Conservation (phyloP, 352 stramenopile species). For the Globisporangium cystogenes region DNA sequence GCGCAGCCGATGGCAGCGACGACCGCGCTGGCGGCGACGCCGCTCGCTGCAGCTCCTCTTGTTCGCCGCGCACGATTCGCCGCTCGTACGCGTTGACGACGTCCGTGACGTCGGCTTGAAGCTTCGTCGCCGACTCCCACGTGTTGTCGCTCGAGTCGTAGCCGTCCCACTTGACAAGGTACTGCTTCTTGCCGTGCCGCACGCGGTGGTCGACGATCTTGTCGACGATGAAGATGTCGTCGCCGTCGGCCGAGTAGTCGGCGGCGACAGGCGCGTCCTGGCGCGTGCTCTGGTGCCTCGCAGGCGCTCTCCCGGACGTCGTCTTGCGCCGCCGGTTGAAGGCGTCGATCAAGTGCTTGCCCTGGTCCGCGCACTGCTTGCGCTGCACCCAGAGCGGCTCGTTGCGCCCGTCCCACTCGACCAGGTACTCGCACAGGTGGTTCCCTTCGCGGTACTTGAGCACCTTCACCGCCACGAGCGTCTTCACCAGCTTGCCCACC, state of each 20-base stretch:
- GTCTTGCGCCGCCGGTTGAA: constrained; percentile 13
- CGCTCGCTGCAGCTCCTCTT: background rate
- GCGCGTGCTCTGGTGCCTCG: background rate
- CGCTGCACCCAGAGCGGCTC: constrained; percentile 29
- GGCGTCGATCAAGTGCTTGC: constrained; percentile 24
- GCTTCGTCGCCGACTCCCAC: constrained; percentile 45
- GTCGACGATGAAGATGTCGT: constrained; percentile 46
- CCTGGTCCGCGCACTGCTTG: constrained; percentile 23
- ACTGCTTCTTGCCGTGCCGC: constrained; percentile 38
- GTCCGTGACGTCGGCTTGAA: constrained; percentile 41
- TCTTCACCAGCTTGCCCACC: constrained; percentile 6
- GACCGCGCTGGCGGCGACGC: no score
- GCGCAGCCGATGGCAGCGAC: no score
- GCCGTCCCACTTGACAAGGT: constrained; percentile 62
- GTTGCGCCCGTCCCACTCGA: constrained; percentile 23
- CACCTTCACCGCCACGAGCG: constrained; percentile 23
- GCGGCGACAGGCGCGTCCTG: background rate
- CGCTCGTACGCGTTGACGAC: constrained; percentile 56
- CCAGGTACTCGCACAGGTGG: constrained; percentile 25
- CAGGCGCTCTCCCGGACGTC: background rate
- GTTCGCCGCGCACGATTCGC: constrained; percentile 2
- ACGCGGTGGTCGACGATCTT: constrained; percentile 50
- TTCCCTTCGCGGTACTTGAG: constrained; percentile 15
- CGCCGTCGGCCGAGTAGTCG: background rate
- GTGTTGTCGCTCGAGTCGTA: constrained; percentile 63